Evolutionary conservation across 805 yeast species (phyloP).

Genomic region (Barnettozyma populi): DNA sequence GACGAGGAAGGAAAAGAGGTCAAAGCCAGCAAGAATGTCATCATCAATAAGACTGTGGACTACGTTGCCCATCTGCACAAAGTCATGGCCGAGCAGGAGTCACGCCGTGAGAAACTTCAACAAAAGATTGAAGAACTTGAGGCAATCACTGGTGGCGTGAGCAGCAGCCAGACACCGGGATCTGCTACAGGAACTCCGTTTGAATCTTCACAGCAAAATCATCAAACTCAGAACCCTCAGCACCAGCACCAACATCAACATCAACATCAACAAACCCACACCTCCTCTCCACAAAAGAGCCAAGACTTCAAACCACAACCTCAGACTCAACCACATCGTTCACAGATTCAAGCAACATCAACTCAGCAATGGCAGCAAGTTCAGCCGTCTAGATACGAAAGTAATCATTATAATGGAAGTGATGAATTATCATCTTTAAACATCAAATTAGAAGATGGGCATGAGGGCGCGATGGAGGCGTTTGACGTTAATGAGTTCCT

Average conservation of each 20-base stretch:
- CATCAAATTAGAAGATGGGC: constrained; percentile 22
- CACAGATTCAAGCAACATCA: constrained; percentile 1
- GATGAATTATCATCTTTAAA: constrained; percentile 5
- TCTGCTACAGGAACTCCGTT: neutral
- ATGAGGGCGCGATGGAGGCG: constrained; percentile 5
- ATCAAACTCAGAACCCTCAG: neutral
- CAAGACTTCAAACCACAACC: neutral
- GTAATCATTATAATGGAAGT: neutral
- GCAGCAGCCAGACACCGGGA: constrained; percentile 3
- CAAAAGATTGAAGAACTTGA: constrained; percentile 33
- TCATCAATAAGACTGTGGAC: constrained; percentile 72
- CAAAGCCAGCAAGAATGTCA: constrained; percentile 79
- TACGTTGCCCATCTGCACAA: constrained; percentile 63
- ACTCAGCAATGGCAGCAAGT: neutral
- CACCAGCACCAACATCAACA: neutral
- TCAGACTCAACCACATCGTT: neutral
- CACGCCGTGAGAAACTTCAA: constrained; percentile 37
- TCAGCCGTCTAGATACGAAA: constrained; percentile 1
- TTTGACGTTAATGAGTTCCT: constrained; percentile 25
- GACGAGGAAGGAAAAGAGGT: constrained; percentile 49
- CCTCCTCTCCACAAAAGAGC: neutral
- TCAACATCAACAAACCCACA: neutral
- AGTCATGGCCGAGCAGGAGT: constrained; percentile 53
- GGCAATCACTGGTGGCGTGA: constrained; percentile 15
- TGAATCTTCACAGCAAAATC: neutral